Conservation (phyloP, 768 basidiomycete genomes). For the Pulveroboletus ravenelii region DNA sequence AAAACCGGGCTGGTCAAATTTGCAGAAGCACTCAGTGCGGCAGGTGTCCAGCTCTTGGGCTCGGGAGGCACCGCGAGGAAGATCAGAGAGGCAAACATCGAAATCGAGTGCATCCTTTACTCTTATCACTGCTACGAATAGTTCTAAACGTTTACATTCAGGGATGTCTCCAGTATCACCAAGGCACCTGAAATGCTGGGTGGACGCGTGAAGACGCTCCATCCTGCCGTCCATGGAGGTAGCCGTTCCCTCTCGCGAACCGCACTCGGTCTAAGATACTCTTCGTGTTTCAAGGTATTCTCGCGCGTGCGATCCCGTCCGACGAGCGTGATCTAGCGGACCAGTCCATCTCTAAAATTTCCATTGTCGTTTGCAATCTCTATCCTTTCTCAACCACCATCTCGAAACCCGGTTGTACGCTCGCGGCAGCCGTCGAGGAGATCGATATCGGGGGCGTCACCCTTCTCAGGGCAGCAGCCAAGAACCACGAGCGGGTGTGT, state of each 20-base stretch:
- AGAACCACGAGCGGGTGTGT: slow-evolving; percentile 92
- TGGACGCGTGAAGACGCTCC: slow-evolving; percentile 95
- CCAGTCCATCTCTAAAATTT: slow-evolving; percentile 87
- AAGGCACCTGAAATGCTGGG: slow-evolving; percentile 99
- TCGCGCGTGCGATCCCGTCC: slow-evolving; percentile 86
- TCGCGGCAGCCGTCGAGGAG: slow-evolving; percentile 92
- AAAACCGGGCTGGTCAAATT: slow-evolving; percentile 87
- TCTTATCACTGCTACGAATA: neutral
- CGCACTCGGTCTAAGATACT: slow-evolving; percentile 2
- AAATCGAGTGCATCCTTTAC: slow-evolving; percentile 73
- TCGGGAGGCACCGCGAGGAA: slow-evolving; percentile 98
- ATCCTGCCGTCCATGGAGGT: slow-evolving; percentile 98
- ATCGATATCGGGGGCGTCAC: slow-evolving; percentile 99
- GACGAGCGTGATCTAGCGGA: slow-evolving; percentile 82
- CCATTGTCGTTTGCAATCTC: slow-evolving; percentile 97
- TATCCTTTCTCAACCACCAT: slow-evolving; percentile 96
- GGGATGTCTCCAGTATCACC: slow-evolving; percentile 96
- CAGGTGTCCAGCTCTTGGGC: slow-evolving; percentile 85
- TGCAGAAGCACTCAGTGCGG: slow-evolving; percentile 73
- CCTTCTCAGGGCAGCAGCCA: slow-evolving; percentile 93
- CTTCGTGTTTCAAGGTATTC: slow-evolving; percentile 59
- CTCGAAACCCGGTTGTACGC: slow-evolving; percentile 81
- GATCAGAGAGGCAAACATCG: slow-evolving; percentile 88
- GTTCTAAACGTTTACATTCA: slow-evolving; percentile 30
- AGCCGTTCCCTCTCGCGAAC: slow-evolving; percentile 10